Evolutionary conservation across 495 filamentous ascomycete genomes (phyloP).

Genomic region (Aspergillus sclerotioniger): DNA sequence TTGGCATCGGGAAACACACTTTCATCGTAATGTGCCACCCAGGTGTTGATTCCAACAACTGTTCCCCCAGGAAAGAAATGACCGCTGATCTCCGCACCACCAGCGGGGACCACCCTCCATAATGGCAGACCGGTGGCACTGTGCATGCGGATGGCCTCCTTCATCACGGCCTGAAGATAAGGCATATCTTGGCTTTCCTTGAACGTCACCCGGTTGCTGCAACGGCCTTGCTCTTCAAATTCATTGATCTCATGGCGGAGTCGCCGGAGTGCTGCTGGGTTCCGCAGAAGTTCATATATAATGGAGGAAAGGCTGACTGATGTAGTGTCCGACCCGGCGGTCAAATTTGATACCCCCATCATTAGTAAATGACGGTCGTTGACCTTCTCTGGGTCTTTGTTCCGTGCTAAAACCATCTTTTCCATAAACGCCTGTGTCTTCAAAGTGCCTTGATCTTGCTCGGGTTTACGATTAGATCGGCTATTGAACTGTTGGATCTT

Average conservation of each 20-base stretch:
- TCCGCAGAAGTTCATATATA: constrained; percentile 49
- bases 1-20: constrained; percentile 42
- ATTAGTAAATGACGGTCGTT: constrained; percentile 49
- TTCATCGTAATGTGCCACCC: constrained; percentile 51
- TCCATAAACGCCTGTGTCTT: constrained; percentile 49
- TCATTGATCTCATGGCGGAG: constrained; percentile 47
- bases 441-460: constrained; percentile 23
- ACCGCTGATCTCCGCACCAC: constrained; percentile 35
- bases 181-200: constrained; percentile 51
- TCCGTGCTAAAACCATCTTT: constrained; percentile 56
- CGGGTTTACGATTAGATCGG: constrained; percentile 10
- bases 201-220: constrained; percentile 36
- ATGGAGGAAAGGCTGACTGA: constrained; percentile 49
- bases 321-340: constrained; percentile 57
- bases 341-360: constrained; percentile 50
- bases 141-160: constrained; percentile 44
- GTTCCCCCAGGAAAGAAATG: constrained; percentile 41
- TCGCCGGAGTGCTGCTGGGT: constrained; percentile 33
- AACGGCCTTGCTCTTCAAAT: constrained; percentile 27
- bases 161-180: constrained; percentile 48
- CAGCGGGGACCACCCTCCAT: constrained; percentile 40
- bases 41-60: constrained; percentile 53
- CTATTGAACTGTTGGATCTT: constrained; percentile 37
- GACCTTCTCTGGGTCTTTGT: constrained; percentile 55
- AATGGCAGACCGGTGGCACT: constrained; percentile 39